Evolutionary conservation across 306 rosid genomes (phyloP).

Genomic region (Vachellia collinsii): DNA sequence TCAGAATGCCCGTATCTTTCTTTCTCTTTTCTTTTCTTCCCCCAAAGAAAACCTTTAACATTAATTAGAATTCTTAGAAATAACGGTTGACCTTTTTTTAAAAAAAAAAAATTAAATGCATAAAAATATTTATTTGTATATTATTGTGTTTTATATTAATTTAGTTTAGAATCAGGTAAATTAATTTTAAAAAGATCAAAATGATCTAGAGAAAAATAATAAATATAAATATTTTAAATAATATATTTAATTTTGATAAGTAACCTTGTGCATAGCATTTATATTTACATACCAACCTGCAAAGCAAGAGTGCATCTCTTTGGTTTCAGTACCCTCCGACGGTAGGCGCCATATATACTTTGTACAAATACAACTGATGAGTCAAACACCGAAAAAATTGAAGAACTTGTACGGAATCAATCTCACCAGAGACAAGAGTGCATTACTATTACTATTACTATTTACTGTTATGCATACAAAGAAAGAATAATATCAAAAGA

Average conservation of each 20-base stretch:
- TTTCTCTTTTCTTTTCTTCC: no score
- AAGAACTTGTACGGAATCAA: not conserved
- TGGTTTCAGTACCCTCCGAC: not conserved
- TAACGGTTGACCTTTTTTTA: no score
- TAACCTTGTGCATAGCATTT: not conserved
- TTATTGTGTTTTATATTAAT: no score
- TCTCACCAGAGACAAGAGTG: constrained; percentile 4
- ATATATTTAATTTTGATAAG: no score
- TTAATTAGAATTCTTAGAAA: no score
- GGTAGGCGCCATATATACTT: not conserved
- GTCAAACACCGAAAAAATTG: not conserved
- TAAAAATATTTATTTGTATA: no score
- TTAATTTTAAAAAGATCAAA: no score
- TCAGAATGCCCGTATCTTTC: not conserved
- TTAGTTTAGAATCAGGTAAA: no score
- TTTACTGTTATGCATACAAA: constrained; percentile 14
- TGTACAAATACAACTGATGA: not conserved
- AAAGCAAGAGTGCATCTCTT: not conserved
- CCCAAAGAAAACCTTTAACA: no score
- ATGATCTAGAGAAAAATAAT: no score
- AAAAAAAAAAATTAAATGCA: no score
- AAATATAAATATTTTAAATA: no score
- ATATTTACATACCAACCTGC: not conserved
- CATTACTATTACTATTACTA: not conserved
- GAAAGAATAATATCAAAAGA: constrained; percentile 13